phyloP scores from a whole-genome alignment of 768 basidiomycete genomes.

The Mycena crocata region DNA sequence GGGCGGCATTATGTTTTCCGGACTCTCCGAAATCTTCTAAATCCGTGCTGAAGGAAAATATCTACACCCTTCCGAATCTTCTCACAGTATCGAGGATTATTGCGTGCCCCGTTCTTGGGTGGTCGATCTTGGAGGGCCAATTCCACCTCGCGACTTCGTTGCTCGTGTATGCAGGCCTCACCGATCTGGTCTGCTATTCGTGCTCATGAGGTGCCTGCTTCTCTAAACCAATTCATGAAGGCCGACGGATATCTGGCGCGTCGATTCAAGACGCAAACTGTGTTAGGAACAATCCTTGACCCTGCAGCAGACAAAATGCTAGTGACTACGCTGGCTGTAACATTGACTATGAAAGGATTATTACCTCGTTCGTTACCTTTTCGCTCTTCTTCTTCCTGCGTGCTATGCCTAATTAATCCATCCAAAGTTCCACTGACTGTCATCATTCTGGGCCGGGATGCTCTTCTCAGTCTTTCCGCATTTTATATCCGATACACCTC shows the following conservation, averaged over 20 bases:
- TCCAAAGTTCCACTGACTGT: constrained; percentile 82
- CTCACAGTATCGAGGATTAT: constrained; percentile 89
- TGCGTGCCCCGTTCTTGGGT: constrained; percentile 93
- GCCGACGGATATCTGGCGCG: constrained; percentile 93
- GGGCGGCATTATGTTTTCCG: constrained; percentile 22
- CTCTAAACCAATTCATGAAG: constrained; percentile 53
- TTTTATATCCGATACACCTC: constrained; percentile 95
- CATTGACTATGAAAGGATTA: constrained; percentile 84
- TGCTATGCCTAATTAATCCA: constrained; percentile 13
- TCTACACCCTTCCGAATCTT: constrained; percentile 94
- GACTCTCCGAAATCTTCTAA: constrained; percentile 40
- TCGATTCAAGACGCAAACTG: constrained; percentile 85
- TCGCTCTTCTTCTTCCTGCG: background rate
- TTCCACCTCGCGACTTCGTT: constrained; percentile 85
- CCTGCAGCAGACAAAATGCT: constrained; percentile 97
- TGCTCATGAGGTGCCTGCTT: constrained; percentile 19
- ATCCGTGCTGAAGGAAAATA: constrained; percentile 76
- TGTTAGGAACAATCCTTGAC: constrained; percentile 96
- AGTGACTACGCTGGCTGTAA: constrained; percentile 93
- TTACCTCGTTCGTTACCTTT: constrained; percentile 77
- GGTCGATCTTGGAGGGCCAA: constrained; percentile 85
- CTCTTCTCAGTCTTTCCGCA: constrained; percentile 85
- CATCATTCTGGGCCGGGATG: constrained; percentile 91
- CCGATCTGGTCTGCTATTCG: constrained; percentile 79
- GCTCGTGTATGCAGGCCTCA: constrained; percentile 91